Percentiles rank a stretch among this genome's conserved stretches.
Evolutionary conservation across 192 early-diverging fungal species (phyloP).

Genomic region (Entomortierella beljakovae): DNA sequence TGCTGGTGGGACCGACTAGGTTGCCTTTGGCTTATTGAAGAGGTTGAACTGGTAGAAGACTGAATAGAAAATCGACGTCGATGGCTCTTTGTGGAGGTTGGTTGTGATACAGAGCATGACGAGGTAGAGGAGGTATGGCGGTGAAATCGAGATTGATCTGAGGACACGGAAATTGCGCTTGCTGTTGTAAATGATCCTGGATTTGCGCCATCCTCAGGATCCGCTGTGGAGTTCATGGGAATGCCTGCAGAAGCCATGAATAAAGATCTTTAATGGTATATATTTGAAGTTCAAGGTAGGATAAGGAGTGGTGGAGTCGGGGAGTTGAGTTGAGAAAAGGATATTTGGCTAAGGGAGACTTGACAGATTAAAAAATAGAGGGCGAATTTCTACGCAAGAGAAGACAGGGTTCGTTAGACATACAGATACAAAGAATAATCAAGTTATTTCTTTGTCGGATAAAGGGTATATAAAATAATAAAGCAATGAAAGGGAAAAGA

Average conservation of each 20-base stretch:
- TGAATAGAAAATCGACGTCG: slow-evolving; percentile 20
- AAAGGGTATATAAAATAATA: too few relatives aligned
- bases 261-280: not conserved
- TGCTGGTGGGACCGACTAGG: not conserved
- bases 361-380: too few relatives aligned
- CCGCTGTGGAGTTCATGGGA: not conserved
- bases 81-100: slow-evolving; percentile 1
- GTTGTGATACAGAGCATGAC: not conserved
- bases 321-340: not conserved
- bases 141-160: slow-evolving; percentile 4
- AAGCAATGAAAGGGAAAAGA: not conserved
- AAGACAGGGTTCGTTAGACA: slow-evolving; percentile 3
- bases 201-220: not conserved
- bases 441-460: not conserved
- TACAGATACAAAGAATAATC: not conserved
- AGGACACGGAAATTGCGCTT: not conserved
- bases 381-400: slow-evolving; percentile 1
- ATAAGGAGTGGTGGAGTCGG: not conserved
- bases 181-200: not conserved
- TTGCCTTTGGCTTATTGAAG: not conserved
- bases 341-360: too few relatives aligned
- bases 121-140: slow-evolving; percentile 9
- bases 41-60: slow-evolving; percentile 2
- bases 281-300: not conserved
- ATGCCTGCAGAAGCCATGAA: not conserved